Percentiles rank a stretch among this genome's conserved stretches.
phyloP scores from a whole-genome alignment of 371 early-diverging fungal genomes.

The Mucor ambiguus region DNA sequence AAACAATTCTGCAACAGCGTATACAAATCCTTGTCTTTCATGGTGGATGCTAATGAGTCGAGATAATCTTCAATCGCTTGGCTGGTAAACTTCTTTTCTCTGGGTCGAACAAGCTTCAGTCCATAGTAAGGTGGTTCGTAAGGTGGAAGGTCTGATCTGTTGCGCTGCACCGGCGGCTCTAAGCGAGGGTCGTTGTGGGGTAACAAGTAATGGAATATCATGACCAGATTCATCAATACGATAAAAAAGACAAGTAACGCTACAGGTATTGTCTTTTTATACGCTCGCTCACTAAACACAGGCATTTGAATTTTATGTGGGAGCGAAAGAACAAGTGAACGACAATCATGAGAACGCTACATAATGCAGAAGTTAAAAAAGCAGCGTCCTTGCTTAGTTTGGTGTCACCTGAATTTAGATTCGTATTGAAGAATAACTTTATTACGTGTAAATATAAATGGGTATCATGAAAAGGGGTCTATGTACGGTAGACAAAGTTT shows the following conservation, averaged over 20 bases:
- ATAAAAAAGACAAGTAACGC: conserved; percentile 12
- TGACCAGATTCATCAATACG: conserved; percentile 14
- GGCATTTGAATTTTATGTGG: conserved; percentile 1
- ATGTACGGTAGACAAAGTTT: conserved; percentile 24
- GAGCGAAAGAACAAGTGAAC: neutral
- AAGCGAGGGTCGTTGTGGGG: conserved; percentile 3
- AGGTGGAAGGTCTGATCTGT: conserved; percentile 2
- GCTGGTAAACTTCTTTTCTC: conserved; percentile 35
- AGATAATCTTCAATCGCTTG: conserved; percentile 32
- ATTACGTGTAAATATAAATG: no score
- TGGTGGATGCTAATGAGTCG: conserved; percentile 9
- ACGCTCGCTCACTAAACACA: neutral
- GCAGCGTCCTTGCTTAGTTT: neutral
- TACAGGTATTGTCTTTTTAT: conserved; percentile 3
- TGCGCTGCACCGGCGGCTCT: neutral
- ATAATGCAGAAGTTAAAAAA: neutral
- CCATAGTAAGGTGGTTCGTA: conserved; percentile 32
- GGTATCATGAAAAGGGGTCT: neutral
- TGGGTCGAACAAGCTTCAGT: conserved; percentile 23
- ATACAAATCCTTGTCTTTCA: conserved; percentile 46
- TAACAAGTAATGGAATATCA: conserved; percentile 10
- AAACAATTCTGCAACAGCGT: conserved; percentile 51
- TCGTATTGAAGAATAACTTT: neutral
- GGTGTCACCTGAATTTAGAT: neutral
- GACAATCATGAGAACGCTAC: neutral